Percentiles rank a stretch among this genome's conserved stretches.
Evolutionary conservation across 352 stramenopile species (phyloP).

Genomic region (Phytophthora macrochlamydospora): DNA sequence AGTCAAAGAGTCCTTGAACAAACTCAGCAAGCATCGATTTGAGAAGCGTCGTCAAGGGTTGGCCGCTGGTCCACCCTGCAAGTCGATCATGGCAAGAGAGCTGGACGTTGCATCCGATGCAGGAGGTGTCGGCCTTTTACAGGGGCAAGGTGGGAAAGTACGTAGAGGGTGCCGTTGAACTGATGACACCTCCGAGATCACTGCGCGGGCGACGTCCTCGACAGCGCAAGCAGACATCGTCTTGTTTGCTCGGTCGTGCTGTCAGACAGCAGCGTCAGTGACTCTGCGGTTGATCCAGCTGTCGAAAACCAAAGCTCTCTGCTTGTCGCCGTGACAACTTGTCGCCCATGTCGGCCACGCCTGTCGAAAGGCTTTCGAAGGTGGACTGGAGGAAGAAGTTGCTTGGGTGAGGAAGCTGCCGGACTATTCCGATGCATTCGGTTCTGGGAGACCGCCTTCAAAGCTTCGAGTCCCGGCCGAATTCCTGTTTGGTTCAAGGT

Average conservation of each 20-base stretch:
- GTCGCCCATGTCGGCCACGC: not conserved
- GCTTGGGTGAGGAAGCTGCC: too few species aligned
- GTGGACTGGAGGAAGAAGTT: too few species aligned
- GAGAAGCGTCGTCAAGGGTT: too few species aligned
- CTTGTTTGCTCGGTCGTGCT: not conserved
- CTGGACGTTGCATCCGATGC: not conserved
- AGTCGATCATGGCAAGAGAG: not conserved
- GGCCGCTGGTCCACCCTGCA: not conserved
- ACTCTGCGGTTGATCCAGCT: not conserved
- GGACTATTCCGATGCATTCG: too few species aligned
- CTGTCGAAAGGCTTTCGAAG: not conserved
- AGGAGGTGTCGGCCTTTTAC: not conserved
- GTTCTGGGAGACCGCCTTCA: too few species aligned
- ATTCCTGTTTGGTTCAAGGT: too few species aligned
- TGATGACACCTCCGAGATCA: slow-evolving; percentile 3
- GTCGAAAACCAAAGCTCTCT: not conserved
- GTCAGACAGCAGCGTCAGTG: not conserved
- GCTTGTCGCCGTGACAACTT: not conserved
- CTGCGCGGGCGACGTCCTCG: not conserved
- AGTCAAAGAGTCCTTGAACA: too few species aligned
- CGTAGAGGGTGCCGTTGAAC: not conserved
- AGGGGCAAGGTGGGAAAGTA: not conserved
- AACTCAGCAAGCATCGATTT: not conserved
- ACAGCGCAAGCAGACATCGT: not conserved
- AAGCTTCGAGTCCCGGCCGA: too few species aligned